phyloP scores from a whole-genome alignment of 441 rosid species.

The Raphanus hybrid region DNA sequence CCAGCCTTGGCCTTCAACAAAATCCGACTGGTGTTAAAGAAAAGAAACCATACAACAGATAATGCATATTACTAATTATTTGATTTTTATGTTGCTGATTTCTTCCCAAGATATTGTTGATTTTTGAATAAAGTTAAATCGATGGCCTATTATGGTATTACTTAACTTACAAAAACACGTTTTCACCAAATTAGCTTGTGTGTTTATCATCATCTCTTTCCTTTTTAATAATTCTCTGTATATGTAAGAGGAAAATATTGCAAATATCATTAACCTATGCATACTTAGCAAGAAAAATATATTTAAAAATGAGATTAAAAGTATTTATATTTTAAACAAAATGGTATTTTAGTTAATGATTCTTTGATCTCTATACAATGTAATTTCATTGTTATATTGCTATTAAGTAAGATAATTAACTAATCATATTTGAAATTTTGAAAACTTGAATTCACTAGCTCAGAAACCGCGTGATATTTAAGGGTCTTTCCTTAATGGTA shows the following conservation, averaged over 20 bases:
- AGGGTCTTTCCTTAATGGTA: constrained; percentile 1
- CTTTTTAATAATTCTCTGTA: not conserved
- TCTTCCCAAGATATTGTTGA: not conserved
- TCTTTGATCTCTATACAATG: not conserved
- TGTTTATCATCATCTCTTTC: not conserved
- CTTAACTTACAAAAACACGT: not conserved
- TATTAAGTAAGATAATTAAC: not conserved
- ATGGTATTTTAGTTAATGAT: not conserved
- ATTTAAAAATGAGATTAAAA: not conserved
- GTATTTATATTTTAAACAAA: not conserved
- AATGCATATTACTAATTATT: not conserved
- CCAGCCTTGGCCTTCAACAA: not conserved
- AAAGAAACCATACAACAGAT: not conserved
- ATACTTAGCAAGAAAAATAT: not conserved
- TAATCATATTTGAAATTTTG: not conserved
- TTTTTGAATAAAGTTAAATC: not conserved
- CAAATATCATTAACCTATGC: not conserved
- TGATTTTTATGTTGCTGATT: not conserved
- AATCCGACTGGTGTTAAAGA: not conserved
- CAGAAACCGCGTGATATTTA: constrained; percentile 21
- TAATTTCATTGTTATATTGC: not conserved
- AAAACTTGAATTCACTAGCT: not conserved
- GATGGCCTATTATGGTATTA: not conserved
- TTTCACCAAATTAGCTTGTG: not conserved
- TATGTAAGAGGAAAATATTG: not conserved